Base-by-base conservation (phyloP, 305 asterid species). In the Ajuga reptans region DNA sequence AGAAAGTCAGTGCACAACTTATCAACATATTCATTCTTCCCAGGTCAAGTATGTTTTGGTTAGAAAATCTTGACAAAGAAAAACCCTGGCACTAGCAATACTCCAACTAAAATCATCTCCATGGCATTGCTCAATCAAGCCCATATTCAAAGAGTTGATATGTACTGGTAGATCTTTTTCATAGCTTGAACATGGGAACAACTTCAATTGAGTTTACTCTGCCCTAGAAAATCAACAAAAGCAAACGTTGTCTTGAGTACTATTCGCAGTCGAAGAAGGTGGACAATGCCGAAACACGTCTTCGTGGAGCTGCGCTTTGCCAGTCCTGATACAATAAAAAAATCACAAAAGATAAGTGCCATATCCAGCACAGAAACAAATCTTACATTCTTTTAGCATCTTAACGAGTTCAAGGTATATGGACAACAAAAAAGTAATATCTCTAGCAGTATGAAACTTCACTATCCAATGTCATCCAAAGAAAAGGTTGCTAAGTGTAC, bases 51-150 rank as follows among this genome's bases (percentile, higher is more conserved):
- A 14, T 17, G 31, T 17, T 45, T 9, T 49, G 73, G 41, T 53
- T 39, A 58, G 59, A 74, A 67, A 52, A 29, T 72, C 75, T 42
- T 53, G 72, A 79, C 49, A 66, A 27, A 33, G 61, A 69, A 72
- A 52, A 53, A 77, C 51, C 64, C 56, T 42, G 67, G 47, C 62
- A 61, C 72, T 42, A 27, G 74, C 16, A 64, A 62, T 39, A 43
- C 78, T 72, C 75, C 76, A 39, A 71, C 55, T 6, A 55, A 68
- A 77, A 77, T 74, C 72, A 66, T 72, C 79, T 77, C 75, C 75
- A 47, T 66, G 59, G 64, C 64, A 73, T 57, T 62, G 52, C 56
- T 59, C 49, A 59, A 55, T 34, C 63, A 17, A 58, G 76, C 53
- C 68, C 69, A 65, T 52, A 68, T 24, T 61, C 65, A 49, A 63